Evolutionary conservation across 495 filamentous ascomycete genomes (phyloP).

Genomic region (Geopyxis carbonaria): DNA sequence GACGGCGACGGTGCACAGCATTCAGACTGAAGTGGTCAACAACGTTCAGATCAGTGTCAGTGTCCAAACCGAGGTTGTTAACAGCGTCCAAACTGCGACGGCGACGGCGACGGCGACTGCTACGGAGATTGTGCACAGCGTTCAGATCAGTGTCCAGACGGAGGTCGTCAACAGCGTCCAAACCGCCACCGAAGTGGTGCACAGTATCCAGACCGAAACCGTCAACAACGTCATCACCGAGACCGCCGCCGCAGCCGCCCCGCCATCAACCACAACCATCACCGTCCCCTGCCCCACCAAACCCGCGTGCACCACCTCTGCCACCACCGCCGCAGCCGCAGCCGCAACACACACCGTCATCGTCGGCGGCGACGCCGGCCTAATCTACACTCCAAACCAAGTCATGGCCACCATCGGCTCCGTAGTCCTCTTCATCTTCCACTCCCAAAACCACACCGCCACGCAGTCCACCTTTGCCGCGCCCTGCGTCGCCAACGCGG

Average conservation of each 20-base stretch:
- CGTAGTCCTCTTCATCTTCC: constrained; percentile 56
- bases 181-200: constrained; percentile 7
- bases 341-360: constrained; percentile 7
- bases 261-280: constrained; percentile 1
- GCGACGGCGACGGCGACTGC: constrained; percentile 5
- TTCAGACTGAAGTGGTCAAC: constrained; percentile 15
- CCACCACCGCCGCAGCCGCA: not conserved
- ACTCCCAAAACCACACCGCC: constrained; percentile 51
- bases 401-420: constrained; percentile 42
- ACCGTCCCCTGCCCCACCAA: constrained; percentile 3
- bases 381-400: constrained; percentile 46
- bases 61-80: constrained; percentile 5
- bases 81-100: constrained; percentile 11
- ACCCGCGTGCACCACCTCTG: no score
- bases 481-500: constrained; percentile 43
- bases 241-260: constrained; percentile 5
- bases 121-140: not conserved
- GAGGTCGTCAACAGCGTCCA: constrained; percentile 8
- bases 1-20: constrained; percentile 9
- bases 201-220: constrained; percentile 2
- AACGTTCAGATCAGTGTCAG: constrained; percentile 4
- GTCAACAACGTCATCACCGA: constrained; percentile 4
- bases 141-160: constrained; percentile 9
- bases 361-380: constrained; percentile 33
- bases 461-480: constrained; percentile 50